Evolutionary conservation across 2,329 filamentous ascomycete genomes (phyloP).

Genomic region (Aspergillus neotritici): DNA sequence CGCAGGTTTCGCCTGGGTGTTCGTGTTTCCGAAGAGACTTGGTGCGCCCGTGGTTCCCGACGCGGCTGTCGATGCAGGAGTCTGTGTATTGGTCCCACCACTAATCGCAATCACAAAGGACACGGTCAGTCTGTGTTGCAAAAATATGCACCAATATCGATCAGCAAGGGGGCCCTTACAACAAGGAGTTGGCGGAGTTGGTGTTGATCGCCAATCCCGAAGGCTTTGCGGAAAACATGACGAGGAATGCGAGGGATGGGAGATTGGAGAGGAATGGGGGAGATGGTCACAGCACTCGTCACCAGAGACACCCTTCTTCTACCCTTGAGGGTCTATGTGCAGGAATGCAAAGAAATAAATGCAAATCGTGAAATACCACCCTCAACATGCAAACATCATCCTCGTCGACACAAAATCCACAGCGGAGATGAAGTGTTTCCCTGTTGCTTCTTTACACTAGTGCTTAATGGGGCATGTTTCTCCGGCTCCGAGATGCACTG

Average conservation of each 20-base stretch:
- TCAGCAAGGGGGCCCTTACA: slow-evolving; percentile 33
- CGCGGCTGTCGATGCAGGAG: slow-evolving; percentile 23
- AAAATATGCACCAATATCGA: no score
- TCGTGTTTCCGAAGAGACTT: slow-evolving; percentile 26
- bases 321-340: no score
- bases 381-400: no score
- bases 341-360: no score
- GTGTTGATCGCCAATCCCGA: slow-evolving; percentile 50
- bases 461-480: slow-evolving; percentile 14
- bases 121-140: no score
- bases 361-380: no score
- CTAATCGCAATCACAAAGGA: slow-evolving; percentile 17
- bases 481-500: slow-evolving; percentile 10
- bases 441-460: slow-evolving; percentile 1
- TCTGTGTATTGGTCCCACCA: slow-evolving; percentile 24
- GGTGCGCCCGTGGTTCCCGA: slow-evolving; percentile 23
- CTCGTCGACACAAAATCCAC: no score
- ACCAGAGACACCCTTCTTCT: neutral
- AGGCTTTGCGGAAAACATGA: slow-evolving; percentile 36
- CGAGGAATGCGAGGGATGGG: slow-evolving; percentile 1
- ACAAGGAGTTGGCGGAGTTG: slow-evolving; percentile 42
- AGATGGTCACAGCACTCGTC: neutral
- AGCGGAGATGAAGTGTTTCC: no score
- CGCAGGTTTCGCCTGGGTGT: slow-evolving; percentile 28
- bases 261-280: neutral